Percentiles rank a stretch among this genome's conserved stretches.
phyloP scores from a whole-genome alignment of 1,139 yeast species.

The Geotrichum fermentans region DNA sequence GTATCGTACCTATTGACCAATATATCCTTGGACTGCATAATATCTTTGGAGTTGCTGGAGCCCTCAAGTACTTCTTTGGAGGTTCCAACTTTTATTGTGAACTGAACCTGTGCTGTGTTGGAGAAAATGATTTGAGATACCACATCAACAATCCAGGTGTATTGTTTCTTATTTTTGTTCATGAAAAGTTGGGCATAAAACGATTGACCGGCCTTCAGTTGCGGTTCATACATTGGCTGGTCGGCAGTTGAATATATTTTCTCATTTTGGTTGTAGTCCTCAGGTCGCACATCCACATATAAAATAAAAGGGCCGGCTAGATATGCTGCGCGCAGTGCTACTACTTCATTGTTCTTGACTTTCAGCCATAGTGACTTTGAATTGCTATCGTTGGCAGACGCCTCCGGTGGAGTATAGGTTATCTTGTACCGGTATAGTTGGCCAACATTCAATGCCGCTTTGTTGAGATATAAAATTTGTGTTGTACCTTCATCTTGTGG shows the following conservation, averaged over 20 bases:
- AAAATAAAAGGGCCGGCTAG: constrained; percentile 86
- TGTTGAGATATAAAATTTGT: constrained; percentile 39
- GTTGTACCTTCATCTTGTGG: background rate
- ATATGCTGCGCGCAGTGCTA: constrained; percentile 81
- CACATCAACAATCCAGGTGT: constrained; percentile 82
- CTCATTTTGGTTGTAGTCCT: constrained; percentile 54
- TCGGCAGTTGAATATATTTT: constrained; percentile 63
- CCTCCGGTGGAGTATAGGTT: constrained; percentile 42
- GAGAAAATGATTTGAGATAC: constrained; percentile 79
- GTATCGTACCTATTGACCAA: constrained; percentile 44
- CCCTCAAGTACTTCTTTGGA: constrained; percentile 41
- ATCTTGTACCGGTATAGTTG: constrained; percentile 51
- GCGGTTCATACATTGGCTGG: constrained; percentile 71
- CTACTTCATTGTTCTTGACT: constrained; percentile 66
- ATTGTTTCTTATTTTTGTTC: constrained; percentile 43
- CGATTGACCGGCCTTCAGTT: constrained; percentile 65
- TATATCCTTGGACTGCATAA: background rate
- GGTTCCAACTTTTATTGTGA: constrained; percentile 61
- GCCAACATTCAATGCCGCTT: constrained; percentile 49
- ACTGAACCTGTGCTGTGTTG: constrained; percentile 60
- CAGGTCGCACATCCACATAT: constrained; percentile 73
- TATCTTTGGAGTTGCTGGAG: background rate
- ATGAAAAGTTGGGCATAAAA: constrained; percentile 48
- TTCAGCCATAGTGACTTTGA: constrained; percentile 51
- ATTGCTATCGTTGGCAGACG: constrained; percentile 4